Conservation (phyloP, 1,284 basidiomycete genomes). For the Cutaneotrichosporon sp. region DNA sequence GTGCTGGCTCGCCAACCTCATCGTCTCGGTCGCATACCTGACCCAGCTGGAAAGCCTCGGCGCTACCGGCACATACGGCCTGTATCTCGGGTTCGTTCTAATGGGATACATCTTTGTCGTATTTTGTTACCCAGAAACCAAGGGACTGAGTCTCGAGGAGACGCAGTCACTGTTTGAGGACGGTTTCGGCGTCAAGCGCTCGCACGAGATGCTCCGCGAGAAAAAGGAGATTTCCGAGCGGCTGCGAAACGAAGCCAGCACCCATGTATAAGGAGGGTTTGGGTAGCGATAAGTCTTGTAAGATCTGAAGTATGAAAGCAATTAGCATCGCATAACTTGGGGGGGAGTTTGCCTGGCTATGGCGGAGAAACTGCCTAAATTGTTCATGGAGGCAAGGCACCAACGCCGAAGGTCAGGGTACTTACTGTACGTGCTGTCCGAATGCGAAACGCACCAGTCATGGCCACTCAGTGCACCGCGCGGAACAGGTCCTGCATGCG, state of each 20-base stretch:
- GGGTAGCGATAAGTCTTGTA: no score
- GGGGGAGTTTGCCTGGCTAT: no score
- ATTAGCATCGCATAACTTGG: no score
- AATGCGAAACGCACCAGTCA: no score
- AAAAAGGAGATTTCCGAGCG: slow-evolving; percentile 7
- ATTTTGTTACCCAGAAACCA: slow-evolving; percentile 28
- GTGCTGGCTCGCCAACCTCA: slow-evolving; percentile 24
- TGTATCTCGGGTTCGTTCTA: slow-evolving; percentile 22
- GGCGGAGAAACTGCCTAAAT: no score
- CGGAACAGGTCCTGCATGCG: no score
- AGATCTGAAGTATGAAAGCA: no score
- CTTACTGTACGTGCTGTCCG: no score
- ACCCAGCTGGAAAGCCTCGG: slow-evolving; percentile 18
- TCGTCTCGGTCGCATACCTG: slow-evolving; percentile 24
- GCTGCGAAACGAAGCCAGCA: background rate
- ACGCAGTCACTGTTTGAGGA: slow-evolving; percentile 16
- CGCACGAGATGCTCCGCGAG: slow-evolving; percentile 10
- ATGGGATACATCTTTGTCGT: slow-evolving; percentile 18
- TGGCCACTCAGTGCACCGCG: no score
- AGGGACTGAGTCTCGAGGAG: slow-evolving; percentile 24
- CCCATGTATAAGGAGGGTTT: no score
- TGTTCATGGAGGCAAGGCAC: no score
- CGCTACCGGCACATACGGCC: slow-evolving; percentile 19
- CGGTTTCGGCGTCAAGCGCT: slow-evolving; percentile 23
- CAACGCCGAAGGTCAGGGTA: no score